These are phyloP conservation scores for Mercurialis annua DNA, from an alignment of 345 rosid species.

Conservation along the genomic window DNA sequence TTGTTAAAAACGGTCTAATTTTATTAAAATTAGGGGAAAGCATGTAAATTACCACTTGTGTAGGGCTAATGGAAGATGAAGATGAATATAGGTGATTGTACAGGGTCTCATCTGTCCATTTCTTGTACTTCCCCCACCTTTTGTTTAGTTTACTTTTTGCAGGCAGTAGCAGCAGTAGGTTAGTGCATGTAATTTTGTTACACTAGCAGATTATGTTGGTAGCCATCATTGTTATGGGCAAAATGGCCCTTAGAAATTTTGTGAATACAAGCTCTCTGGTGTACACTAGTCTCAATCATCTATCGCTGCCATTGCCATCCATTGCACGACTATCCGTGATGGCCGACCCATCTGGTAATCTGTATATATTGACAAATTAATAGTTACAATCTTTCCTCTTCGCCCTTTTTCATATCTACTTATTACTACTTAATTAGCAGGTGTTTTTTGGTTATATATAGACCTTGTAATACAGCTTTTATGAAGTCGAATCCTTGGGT, in stretches of 20 bases:
- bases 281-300: conserved; percentile 18
- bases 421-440: too few species aligned
- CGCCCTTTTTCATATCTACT: too few species aligned
- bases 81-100: conserved; percentile 59
- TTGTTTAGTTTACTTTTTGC: conserved; percentile 29
- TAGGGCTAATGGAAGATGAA: conserved; percentile 49
- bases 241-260: conserved; percentile 44
- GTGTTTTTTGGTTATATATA: too few species aligned
- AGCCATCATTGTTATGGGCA: conserved; percentile 28
- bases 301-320: conserved; percentile 2
- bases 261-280: conserved; percentile 44
- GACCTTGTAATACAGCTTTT: too few species aligned
- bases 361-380: neutral
- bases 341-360: conserved; percentile 3
- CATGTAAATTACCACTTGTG: conserved; percentile 55
- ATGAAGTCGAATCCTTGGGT: too few species aligned
- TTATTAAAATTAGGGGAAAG: conserved; percentile 26
- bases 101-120: conserved; percentile 44
- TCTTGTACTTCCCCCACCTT: conserved; percentile 26
- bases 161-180: conserved; percentile 46
- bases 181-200: conserved; percentile 50
- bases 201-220: conserved; percentile 41
- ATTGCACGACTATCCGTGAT: conserved; percentile 6
- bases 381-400: neutral
- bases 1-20: neutral